Base-by-base conservation (phyloP, 1,139 yeast species). In the Arxiozyma telluris region DNA sequence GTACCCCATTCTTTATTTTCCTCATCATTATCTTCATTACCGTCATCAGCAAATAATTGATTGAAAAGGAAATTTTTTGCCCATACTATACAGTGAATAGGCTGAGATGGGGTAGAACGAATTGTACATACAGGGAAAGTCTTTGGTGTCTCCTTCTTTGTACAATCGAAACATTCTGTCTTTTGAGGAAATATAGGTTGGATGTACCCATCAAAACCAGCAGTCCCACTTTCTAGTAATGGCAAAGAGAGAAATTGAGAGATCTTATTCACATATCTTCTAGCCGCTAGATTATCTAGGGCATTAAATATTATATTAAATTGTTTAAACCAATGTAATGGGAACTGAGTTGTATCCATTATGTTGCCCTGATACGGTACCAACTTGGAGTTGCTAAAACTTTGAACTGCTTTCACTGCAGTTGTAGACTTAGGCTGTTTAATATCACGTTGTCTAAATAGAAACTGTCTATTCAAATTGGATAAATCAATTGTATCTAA, bases 31-130 rank as follows among this genome's bases (percentile, higher is more conserved):
- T 75, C 71, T 53, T 80, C 82, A 18, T 52, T 38, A 17, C 52
- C 51, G 34, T 56, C 59, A n/a, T 62, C 57, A 34, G 83, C 91
- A 69, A 90, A 93, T 53, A 94, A 73, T 66, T 90, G 96, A 44
- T 81, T 76, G 65, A 91, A 90, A 53, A 94, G 72, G 66, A 88
- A 94, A 63, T 87, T 89, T 65, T 94, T 94, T 17, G 98, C 96
- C 98, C 99, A 94, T 0, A 95, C 96, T 45, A 94, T 85, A 67
- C 97, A 89, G 66, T 94, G 99, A 11, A 93, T 85, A 0, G 98
- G 98, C 66, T 86, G 91, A 0, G 96, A 88, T 0, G 98, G 99
- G 0, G 98, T 93, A 11, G 96, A 88, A 59, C 99, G 77, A 54
- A 94, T 94, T 0, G 98, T 94, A 68, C 99, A 94, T 2, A 94